Conservation (phyloP, 768 basidiomycete genomes). For the Pulveroboletus sp. region DNA sequence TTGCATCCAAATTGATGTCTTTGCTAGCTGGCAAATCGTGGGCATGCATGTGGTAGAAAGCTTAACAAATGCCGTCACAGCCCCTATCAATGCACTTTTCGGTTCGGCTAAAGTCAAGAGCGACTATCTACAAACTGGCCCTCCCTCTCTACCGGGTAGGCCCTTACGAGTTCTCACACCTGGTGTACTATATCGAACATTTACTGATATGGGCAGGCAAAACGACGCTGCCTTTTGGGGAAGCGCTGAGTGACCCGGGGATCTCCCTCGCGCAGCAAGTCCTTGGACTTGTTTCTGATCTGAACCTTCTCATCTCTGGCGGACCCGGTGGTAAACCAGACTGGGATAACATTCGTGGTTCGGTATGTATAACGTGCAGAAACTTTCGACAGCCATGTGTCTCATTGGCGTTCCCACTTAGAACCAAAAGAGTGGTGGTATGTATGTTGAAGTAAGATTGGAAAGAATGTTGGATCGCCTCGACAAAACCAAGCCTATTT, state of each 20-base stretch:
- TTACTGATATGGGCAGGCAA: neutral
- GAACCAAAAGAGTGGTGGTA: constrained; percentile 13
- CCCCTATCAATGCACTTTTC: constrained; percentile 11
- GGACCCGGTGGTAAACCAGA: constrained; percentile 13
- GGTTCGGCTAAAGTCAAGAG: constrained; percentile 11
- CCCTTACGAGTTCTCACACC: too few species aligned
- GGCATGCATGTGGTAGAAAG: constrained; percentile 16
- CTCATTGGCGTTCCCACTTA: neutral
- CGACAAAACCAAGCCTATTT: too few species aligned
- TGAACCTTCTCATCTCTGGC: constrained; percentile 11
- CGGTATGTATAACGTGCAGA: constrained; percentile 1
- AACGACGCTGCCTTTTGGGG: constrained; percentile 9
- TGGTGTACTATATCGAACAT: too few species aligned
- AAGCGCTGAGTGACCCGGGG: constrained; percentile 11
- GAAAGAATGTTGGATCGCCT: too few species aligned
- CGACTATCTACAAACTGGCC: constrained; percentile 10
- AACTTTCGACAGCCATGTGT: neutral
- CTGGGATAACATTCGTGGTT: constrained; percentile 14
- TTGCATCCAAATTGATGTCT: neutral
- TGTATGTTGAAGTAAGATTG: too few species aligned
- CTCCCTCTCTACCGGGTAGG: neutral
- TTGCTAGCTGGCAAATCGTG: constrained; percentile 9
- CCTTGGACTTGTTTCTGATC: constrained; percentile 6
- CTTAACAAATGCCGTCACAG: constrained; percentile 11
- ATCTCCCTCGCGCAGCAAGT: constrained; percentile 6